Conservation (phyloP, 306 rosid species). For the Cucurbita maxima region DNA sequence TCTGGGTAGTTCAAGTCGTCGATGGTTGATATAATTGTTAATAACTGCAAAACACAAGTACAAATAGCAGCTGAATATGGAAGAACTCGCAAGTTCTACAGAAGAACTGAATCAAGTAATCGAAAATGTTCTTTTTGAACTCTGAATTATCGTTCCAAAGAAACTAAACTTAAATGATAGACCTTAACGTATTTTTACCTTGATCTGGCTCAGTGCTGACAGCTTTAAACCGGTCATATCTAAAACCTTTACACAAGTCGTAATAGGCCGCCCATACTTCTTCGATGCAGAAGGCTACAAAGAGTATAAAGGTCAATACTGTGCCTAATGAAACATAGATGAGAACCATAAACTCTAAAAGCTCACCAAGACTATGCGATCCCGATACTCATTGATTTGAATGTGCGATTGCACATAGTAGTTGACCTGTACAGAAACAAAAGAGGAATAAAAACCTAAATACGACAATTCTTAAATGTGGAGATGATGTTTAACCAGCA, state of each 20-base stretch:
- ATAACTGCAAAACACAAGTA: constrained; percentile 39
- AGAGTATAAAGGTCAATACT: constrained; percentile 13
- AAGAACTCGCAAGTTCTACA: not conserved
- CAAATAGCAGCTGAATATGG: not conserved
- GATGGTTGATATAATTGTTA: constrained; percentile 69
- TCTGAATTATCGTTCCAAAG: not conserved
- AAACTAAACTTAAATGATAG: not conserved
- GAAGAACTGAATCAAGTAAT: not conserved
- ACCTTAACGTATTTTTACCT: constrained; percentile 24
- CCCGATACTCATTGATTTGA: constrained; percentile 93
- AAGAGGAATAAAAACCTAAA: not conserved
- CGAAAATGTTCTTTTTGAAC: not conserved
- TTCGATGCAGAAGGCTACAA: constrained; percentile 78
- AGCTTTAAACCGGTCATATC: constrained; percentile 95
- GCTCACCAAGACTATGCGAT: constrained; percentile 63
- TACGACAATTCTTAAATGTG: not conserved
- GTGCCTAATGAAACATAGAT: not conserved
- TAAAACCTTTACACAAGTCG: constrained; percentile 73
- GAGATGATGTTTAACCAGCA: not conserved
- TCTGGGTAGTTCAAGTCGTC: constrained; percentile 98
- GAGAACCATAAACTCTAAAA: not conserved
- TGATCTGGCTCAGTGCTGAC: constrained; percentile 78
- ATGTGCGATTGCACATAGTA: constrained; percentile 98
- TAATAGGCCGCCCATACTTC: constrained; percentile 59
- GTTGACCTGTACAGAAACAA: constrained; percentile 43